Evolutionary conservation across 2,329 filamentous ascomycete genomes (phyloP).

Genomic region (Colletotrichum liriopes): DNA sequence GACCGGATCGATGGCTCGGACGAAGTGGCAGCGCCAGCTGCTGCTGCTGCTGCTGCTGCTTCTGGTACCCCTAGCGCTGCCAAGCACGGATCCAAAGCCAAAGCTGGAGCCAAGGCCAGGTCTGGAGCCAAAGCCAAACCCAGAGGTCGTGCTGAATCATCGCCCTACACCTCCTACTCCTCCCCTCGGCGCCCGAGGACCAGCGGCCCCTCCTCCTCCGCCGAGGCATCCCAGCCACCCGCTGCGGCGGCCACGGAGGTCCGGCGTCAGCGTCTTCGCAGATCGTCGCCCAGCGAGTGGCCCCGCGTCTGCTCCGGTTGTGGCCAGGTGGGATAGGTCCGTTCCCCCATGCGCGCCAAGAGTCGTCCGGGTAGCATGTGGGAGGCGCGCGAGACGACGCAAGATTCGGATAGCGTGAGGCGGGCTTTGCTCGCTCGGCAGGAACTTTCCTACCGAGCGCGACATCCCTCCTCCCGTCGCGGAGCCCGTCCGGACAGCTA

Average conservation of each 20-base stretch:
- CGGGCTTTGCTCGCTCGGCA: neutral
- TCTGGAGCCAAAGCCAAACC: neutral
- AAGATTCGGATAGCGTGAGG: neutral
- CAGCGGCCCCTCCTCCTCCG: neutral
- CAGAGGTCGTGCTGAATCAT: constrained; percentile 13
- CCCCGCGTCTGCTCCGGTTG: constrained; percentile 25
- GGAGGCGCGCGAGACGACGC: neutral
- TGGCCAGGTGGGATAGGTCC: constrained; percentile 9
- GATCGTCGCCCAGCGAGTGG: constrained; percentile 16
- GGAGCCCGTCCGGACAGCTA: neutral
- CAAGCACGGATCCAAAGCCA: neutral
- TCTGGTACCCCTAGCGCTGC: neutral
- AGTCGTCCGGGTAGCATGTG: neutral
- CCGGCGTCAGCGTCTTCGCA: constrained; percentile 7
- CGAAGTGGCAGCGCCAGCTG: neutral
- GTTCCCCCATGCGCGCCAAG: neutral
- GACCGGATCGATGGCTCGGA: neutral
- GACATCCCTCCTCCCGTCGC: neutral
- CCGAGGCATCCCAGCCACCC: constrained; percentile 12
- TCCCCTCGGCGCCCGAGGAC: constrained; percentile 11
- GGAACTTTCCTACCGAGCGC: neutral
- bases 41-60: neutral
- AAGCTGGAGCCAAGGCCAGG: neutral
- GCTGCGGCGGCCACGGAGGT: constrained; percentile 6
- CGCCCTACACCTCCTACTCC: neutral